Percentiles rank a stretch among this genome's conserved stretches.
These are phyloP conservation scores for Takashimella koratensis DNA, from an alignment of 1,284 basidiomycete species.

Conservation along the genomic window DNA sequence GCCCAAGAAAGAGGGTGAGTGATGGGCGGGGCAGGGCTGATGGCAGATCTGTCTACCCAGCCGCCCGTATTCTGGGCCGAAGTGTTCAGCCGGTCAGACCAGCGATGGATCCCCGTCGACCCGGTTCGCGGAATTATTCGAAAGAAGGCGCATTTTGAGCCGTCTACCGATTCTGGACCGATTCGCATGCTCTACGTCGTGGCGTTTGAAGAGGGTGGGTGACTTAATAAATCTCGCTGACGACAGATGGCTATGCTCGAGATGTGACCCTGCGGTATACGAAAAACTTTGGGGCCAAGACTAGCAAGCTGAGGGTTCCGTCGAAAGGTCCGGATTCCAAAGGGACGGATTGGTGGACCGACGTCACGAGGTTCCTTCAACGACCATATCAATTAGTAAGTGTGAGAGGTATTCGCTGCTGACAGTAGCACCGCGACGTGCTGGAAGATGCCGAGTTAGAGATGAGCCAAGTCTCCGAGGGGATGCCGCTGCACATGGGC, in stretches of 20 bases:
- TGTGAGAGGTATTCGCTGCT: constrained; percentile 10
- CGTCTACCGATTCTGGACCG: constrained; percentile 56
- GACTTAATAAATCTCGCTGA: constrained; percentile 4
- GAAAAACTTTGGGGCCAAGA: constrained; percentile 74
- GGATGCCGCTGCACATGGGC: constrained; percentile 86
- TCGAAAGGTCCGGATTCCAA: too few species aligned
- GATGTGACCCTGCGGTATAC: constrained; percentile 62
- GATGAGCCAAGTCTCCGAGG: constrained; percentile 70
- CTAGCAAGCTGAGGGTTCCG: constrained; percentile 74
- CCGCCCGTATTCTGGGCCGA: constrained; percentile 97
- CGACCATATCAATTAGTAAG: constrained; percentile 75
- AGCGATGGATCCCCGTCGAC: constrained; percentile 89
- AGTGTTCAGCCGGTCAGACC: constrained; percentile 88
- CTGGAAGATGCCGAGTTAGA: constrained; percentile 91
- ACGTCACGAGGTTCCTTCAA: constrained; percentile 60
- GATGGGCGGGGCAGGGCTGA: background rate
- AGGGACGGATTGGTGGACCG: constrained; percentile 78
- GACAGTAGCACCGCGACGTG: constrained; percentile 76
- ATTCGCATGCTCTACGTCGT: constrained; percentile 92
- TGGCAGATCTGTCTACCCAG: constrained; percentile 37
- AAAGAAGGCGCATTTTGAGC: constrained; percentile 80
- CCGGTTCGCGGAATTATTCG: constrained; percentile 76
- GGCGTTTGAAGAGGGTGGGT: constrained; percentile 87
- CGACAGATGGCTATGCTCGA: constrained; percentile 54
- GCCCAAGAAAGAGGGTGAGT: constrained; percentile 30